phyloP scores from a whole-genome alignment of 768 basidiomycete species.

The Phanerodontia chrysosporium region DNA sequence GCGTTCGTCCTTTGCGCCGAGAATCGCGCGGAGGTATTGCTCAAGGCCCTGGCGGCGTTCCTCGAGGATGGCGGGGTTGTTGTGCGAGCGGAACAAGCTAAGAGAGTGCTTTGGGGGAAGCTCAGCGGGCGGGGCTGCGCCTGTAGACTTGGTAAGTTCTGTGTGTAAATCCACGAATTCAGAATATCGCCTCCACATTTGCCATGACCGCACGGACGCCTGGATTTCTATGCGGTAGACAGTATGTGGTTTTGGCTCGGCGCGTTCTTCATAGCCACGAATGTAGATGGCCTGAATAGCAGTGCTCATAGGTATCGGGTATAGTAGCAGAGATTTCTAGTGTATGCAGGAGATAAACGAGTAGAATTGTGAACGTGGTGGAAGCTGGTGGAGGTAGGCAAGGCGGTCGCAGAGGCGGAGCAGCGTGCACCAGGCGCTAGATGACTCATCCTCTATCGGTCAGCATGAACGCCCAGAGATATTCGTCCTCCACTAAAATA shows the following conservation, averaged over 20 bases:
- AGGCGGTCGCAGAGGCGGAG: too few species aligned
- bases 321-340: neutral
- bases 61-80: slow-evolving; percentile 61
- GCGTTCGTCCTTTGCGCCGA: slow-evolving; percentile 73
- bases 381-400: too few species aligned
- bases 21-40: slow-evolving; percentile 78
- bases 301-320: slow-evolving; percentile 26
- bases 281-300: slow-evolving; percentile 77
- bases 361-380: neutral
- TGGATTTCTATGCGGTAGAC: slow-evolving; percentile 83
- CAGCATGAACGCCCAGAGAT: too few species aligned
- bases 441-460: too few species aligned
- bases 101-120: slow-evolving; percentile 85
- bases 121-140: slow-evolving; percentile 69
- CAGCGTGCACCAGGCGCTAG: too few species aligned
- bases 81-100: slow-evolving; percentile 57
- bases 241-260: slow-evolving; percentile 69
- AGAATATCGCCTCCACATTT: slow-evolving; percentile 91
- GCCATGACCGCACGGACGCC: slow-evolving; percentile 89
- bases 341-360: neutral
- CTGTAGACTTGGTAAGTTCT: slow-evolving; percentile 76
- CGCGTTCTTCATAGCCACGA: slow-evolving; percentile 62
- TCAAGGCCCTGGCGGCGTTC: slow-evolving; percentile 79
- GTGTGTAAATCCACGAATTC: slow-evolving; percentile 88
- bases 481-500: too few species aligned